Percentiles rank a stretch among this genome's conserved stretches.
Conservation (phyloP, 495 filamentous ascomycete genomes). For the Talaromyces thailandensis region DNA sequence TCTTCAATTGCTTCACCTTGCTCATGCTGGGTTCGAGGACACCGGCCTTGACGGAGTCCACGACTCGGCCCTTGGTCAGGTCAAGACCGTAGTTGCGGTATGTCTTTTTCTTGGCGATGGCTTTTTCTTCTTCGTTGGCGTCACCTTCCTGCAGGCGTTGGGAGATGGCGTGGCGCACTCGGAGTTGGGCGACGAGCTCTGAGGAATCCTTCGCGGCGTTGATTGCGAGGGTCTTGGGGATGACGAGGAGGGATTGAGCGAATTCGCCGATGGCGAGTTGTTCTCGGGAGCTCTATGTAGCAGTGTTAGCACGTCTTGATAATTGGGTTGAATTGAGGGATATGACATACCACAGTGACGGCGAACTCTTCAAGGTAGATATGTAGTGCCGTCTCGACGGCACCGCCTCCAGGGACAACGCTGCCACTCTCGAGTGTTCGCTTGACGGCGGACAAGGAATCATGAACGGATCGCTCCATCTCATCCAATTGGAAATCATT, state of each 20-base stretch:
- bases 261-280: slow-evolving; percentile 98
- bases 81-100: slow-evolving; percentile 99
- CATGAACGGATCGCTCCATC: slow-evolving; percentile 98
- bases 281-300: slow-evolving; percentile 73
- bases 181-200: slow-evolving; percentile 90
- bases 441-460: slow-evolving; percentile 94
- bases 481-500: slow-evolving; percentile 98
- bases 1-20: slow-evolving; percentile 97
- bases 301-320: background rate
- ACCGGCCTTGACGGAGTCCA: slow-evolving; percentile 88
- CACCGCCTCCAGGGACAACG: slow-evolving; percentile 93
- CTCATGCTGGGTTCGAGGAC: slow-evolving; percentile 97
- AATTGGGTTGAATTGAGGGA: background rate
- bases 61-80: slow-evolving; percentile 79
- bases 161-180: slow-evolving; percentile 86
- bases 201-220: slow-evolving; percentile 96
- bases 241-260: slow-evolving; percentile 83
- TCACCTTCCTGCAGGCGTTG: slow-evolving; percentile 81
- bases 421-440: slow-evolving; percentile 92
- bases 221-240: slow-evolving; percentile 93
- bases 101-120: slow-evolving; percentile 81
- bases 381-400: slow-evolving; percentile 96
- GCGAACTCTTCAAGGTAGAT: slow-evolving; percentile 99
- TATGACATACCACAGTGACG: slow-evolving; percentile 70
- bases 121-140: slow-evolving; percentile 77